Evolutionary conservation across 768 basidiomycete genomes (phyloP).

Genomic region (Lentinula sp.): DNA sequence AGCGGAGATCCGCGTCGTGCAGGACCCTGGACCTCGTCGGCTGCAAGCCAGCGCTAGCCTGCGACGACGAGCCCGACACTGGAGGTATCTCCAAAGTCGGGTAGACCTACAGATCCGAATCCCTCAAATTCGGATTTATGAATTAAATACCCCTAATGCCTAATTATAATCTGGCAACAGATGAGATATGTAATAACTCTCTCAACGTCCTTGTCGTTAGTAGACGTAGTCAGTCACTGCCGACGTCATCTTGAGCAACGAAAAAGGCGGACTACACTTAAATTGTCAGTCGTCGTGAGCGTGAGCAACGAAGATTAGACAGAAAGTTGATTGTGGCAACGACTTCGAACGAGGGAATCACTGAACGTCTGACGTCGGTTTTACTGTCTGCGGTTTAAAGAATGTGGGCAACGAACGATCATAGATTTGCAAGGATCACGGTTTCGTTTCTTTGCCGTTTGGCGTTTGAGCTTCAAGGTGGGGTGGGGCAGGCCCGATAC

Average conservation of each 20-base stretch:
- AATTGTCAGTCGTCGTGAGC: background rate
- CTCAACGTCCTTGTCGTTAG: too few relatives aligned
- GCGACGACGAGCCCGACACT: background rate
- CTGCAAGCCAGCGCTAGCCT: too few relatives aligned
- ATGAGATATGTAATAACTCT: too few relatives aligned
- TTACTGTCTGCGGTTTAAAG: background rate
- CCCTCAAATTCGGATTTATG: background rate
- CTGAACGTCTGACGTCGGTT: background rate
- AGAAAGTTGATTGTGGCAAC: background rate
- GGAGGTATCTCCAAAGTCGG: background rate
- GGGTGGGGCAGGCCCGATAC: background rate
- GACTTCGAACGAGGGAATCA: background rate
- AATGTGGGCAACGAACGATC: background rate
- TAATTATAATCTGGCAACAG: too few relatives aligned
- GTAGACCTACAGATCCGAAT: background rate
- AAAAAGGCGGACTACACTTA: background rate
- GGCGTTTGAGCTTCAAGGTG: background rate
- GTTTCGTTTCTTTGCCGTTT: background rate
- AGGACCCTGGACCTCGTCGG: background rate
- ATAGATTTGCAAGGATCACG: background rate
- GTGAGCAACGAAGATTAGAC: background rate
- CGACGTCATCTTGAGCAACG: background rate
- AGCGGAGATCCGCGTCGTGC: background rate
- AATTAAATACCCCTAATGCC: background rate
- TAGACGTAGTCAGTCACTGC: too few relatives aligned